Evolutionary conservation across 1,284 basidiomycete species (phyloP).

Genomic region (Ustilago sp.): DNA sequence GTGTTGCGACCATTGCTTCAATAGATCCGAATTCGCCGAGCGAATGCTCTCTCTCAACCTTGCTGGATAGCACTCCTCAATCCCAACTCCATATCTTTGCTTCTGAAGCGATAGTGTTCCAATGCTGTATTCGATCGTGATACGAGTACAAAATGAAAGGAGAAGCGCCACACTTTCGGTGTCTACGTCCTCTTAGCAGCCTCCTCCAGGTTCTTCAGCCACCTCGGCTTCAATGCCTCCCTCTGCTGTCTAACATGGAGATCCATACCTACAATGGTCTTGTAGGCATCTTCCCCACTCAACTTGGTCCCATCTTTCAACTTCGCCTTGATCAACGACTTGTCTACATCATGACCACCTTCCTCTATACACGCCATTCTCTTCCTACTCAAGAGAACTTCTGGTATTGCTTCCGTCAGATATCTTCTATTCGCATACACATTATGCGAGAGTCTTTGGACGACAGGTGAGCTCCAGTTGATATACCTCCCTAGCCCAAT

Average conservation of each 20-base stretch:
- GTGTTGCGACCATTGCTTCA: not conserved
- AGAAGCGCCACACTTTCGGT: not conserved
- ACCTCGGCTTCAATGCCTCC: slow-evolving; percentile 40
- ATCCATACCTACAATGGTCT: slow-evolving; percentile 26
- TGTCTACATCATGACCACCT: slow-evolving; percentile 26
- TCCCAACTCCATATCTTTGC: not conserved
- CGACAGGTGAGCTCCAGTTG: slow-evolving; percentile 42
- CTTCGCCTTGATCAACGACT: slow-evolving; percentile 13
- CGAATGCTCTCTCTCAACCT: not conserved
- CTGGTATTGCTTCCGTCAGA: slow-evolving; percentile 33
- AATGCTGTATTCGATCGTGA: not conserved
- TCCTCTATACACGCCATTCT: slow-evolving; percentile 28
- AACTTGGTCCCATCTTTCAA: slow-evolving; percentile 19
- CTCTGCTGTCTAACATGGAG: slow-evolving; percentile 26
- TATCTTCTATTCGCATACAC: slow-evolving; percentile 39
- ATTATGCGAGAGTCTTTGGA: slow-evolving; percentile 44
- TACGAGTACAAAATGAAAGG: slow-evolving; percentile 12
- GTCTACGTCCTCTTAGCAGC: not conserved
- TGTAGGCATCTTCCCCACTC: slow-evolving; percentile 24
- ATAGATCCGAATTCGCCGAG: not conserved
- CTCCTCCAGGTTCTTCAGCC: slow-evolving; percentile 40
- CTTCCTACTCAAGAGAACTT: slow-evolving; percentile 32
- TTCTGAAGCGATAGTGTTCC: not conserved
- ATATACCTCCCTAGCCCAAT: slow-evolving; percentile 38
- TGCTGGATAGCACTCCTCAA: too few species aligned